Evolutionary conservation across 306 rosid species (phyloP), one percentile per base, ranked within the genome.

Genomic region (Boehmeria nivea): DNA sequence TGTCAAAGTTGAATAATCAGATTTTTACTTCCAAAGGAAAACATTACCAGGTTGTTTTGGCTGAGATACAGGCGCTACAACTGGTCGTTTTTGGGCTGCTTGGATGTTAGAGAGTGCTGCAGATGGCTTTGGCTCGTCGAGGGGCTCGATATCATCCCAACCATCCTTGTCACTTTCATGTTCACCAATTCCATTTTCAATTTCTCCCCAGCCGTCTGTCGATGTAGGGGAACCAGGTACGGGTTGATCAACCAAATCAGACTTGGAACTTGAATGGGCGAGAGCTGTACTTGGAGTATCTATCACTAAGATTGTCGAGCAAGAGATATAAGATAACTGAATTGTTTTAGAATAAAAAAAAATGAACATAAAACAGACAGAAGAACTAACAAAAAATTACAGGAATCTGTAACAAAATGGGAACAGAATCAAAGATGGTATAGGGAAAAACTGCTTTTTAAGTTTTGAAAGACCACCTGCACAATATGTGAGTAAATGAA

Each of bases 121-220:
- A 47, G 89, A 58, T 12, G 95, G 89, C 68, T 74, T 77, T 48
- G 74, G 68, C 68, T 85, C 96, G 60, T 85, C 95, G 6, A 93
- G 94, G 58, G 99, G 86, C 59, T 85, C 95, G 51, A 93, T 70
- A 72, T 88, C 95, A 66, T 85, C 99, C 96, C 96, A 88, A 36
- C 95, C 99, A 72, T 83, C 96, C 76, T 81, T 93, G 48, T 93
- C 96, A 71, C 36, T 77, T 60, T 72, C 99, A 59, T 49, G 69
- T 28, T 83, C 89, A 5, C 65, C 54, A 10, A 85, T 65, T 73
- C 86, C 96, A 74, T 88, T 93, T 66, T 93, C 99, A 57, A 88
- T 76, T 50, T 93, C 96, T 49, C 99, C 99, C 96, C 99, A 93
- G 34, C 99, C 96, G 66, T 93, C 99, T 12, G 94, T 87, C 37